Conservation (phyloP, 306 rosid species). For the Cucumis melo region DNA sequence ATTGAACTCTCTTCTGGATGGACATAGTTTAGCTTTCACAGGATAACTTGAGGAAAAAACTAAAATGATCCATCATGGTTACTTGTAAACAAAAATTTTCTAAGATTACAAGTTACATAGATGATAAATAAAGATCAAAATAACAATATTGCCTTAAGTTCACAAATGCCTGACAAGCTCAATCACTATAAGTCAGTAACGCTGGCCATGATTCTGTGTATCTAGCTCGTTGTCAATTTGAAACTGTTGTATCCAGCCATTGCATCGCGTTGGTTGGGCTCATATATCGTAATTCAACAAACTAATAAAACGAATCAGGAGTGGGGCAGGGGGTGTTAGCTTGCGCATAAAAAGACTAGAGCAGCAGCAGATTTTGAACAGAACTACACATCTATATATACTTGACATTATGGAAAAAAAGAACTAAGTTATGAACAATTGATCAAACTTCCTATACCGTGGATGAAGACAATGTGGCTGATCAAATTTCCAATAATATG, state of each 20-base stretch:
- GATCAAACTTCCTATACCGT: constrained; percentile 32
- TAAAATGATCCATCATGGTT: not conserved
- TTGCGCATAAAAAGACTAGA: constrained; percentile 13
- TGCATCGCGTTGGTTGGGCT: not conserved
- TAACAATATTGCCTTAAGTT: not conserved
- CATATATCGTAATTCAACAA: not conserved
- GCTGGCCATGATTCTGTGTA: not conserved
- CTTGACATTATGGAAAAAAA: not conserved
- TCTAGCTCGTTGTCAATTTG: not conserved
- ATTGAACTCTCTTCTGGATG: not conserved
- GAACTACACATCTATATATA: constrained; percentile 14
- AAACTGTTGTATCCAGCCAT: not conserved
- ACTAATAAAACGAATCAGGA: not conserved
- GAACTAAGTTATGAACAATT: constrained; percentile 47
- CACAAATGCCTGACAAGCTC: not conserved
- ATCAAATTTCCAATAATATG: constrained; percentile 24
- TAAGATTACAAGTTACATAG: constrained; percentile 1
- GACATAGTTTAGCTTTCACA: not conserved
- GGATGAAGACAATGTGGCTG: not conserved
- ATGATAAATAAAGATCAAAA: not conserved
- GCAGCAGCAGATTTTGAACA: constrained; percentile 8
- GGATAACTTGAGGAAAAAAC: not conserved
- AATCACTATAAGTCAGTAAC: not conserved
- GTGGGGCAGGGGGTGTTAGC: not conserved
- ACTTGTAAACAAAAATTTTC: not conserved